Evolutionary conservation across 2,329 filamentous ascomycete species (phyloP).

Genomic region (Helotiales sp.): DNA sequence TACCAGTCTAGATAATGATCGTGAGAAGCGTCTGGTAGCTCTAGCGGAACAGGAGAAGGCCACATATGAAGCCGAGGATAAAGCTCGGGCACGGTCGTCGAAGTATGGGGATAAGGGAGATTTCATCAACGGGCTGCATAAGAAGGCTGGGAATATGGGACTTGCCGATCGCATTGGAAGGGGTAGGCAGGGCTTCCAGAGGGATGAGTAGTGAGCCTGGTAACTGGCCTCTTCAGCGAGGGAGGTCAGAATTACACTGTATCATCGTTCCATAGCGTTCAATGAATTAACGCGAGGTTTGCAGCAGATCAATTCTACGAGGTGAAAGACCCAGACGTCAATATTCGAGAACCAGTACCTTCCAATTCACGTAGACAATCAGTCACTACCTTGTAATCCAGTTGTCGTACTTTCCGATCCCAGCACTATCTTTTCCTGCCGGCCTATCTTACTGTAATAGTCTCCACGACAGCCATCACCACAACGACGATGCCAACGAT

Average conservation of each 20-base stretch:
- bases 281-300: neutral
- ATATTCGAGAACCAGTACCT: neutral
- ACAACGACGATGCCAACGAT: no score
- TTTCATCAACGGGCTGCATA: conserved; percentile 68
- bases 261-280: neutral
- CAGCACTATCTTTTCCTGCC: no score
- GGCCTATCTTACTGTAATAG: no score
- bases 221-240: neutral
- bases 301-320: neutral
- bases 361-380: no score
- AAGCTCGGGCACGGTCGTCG: conserved; percentile 60
- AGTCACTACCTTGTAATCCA: no score
- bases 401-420: no score
- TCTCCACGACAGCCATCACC: no score
- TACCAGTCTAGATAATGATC: conserved; percentile 70
- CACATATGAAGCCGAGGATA: conserved; percentile 70
- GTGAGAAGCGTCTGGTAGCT: conserved; percentile 69
- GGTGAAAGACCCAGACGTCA: no score
- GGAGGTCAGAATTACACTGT: neutral
- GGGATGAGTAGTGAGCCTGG: conserved; percentile 47
- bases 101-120: conserved; percentile 67
- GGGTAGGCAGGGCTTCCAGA: conserved; percentile 51
- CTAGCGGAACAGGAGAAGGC: conserved; percentile 68
- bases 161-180: conserved; percentile 58
- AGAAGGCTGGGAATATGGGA: conserved; percentile 58